Evolutionary conservation across 345 rosid species (phyloP), one percentile per base, ranked within the genome.

Genomic region (Sisymbrium irio): DNA sequence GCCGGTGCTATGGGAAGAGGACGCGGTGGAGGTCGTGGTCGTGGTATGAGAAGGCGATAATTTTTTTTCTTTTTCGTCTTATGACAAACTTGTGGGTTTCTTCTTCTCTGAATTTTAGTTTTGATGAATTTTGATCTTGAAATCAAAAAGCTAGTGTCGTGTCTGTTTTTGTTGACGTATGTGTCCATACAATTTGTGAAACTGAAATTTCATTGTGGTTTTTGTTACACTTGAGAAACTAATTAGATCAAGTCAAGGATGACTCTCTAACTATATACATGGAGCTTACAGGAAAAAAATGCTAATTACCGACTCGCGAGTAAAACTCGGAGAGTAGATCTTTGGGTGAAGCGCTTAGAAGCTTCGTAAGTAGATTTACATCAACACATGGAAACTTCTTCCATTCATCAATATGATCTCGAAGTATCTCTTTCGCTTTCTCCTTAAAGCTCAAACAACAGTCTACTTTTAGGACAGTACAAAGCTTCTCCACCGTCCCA

Each of bases 41-140:
- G 97, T 50, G 99, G 99, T 44, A 92, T 96, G 99, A 77, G 96
- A 75, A 92, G 99, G 74, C 90, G 94, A 75, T 96, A 82, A 87
- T 72, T 82, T 64, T 18, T 51, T 22, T 44, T 15, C 3, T 22
- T 22, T 18, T 9, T 1, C 49, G 18, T 58, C 55, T 74, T 10
- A 22, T 35, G 35, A 11, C 65, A 33, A 54, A 36, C 78, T 51
- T 69, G 17, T 36, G 9, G 63, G 22, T 27, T 44, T 42, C 18
- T 40, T 40, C 30, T 30, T 63, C 51, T 32, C 37, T 49, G 46
- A n/a, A 32, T 67, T 68, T 61, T 42, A 47, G 9, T 62, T 67
- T 68, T 75, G 63, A 41, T 75, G 46, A 67, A 41, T 67, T 75
- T 75, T 75, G 51, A 39, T 61, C 45, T 22, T 68, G 27, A 67